Conservation (phyloP, 495 filamentous ascomycete species). For the Xylaria telfairii region DNA sequence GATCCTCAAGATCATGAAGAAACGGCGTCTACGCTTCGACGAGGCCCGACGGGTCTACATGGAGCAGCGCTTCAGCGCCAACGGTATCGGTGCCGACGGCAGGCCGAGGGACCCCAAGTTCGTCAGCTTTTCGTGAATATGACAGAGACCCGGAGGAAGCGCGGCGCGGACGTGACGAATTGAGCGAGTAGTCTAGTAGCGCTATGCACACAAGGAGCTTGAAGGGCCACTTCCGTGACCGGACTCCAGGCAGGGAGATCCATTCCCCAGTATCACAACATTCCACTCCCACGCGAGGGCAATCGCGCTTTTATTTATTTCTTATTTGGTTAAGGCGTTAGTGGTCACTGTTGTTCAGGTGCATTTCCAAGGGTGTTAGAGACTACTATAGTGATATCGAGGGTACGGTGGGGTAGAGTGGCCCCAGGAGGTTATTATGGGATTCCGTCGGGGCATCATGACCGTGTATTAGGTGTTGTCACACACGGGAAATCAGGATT, state of each 20-base stretch:
- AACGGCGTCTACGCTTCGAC: constrained; percentile 76
- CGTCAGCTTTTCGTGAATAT: constrained; percentile 78
- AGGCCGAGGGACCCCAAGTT: constrained; percentile 92
- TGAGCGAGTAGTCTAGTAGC: not conserved
- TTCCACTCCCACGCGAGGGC: constrained; percentile 18
- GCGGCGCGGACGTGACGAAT: not conserved
- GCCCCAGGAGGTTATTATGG: not conserved
- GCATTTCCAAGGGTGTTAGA: constrained; percentile 8
- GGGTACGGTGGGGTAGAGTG: not conserved
- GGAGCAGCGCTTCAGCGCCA: constrained; percentile 80
- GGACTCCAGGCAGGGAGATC: not conserved
- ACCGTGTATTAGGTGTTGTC: not conserved
- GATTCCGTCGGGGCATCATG: not conserved
- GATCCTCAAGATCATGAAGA: constrained; percentile 87
- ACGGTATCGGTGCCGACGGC: constrained; percentile 88
- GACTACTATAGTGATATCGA: not conserved
- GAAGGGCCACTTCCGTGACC: not conserved
- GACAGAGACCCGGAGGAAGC: not conserved
- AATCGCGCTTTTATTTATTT: constrained; percentile 24
- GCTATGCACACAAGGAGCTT: not conserved
- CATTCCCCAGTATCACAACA: not conserved
- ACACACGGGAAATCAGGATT: not conserved
- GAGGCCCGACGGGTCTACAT: constrained; percentile 86
- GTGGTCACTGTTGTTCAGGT: not conserved
- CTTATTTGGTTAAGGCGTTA: constrained; percentile 23